Evolutionary conservation across 257 asterid species (phyloP).

Genomic region (Scutellaria baicalensis): DNA sequence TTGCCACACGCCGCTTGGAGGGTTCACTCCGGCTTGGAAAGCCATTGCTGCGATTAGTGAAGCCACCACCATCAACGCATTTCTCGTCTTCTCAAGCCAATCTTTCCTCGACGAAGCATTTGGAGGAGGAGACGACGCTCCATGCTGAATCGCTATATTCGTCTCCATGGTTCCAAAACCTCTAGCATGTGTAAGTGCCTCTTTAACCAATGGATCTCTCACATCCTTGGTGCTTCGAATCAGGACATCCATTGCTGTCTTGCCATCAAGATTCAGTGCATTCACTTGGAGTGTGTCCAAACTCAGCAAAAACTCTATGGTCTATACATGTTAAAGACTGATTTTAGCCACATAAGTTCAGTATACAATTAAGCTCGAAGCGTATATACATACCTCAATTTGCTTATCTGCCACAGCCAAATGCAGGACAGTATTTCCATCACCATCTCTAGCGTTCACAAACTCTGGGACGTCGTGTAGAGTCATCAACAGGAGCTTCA

Average conservation of each 20-base stretch:
- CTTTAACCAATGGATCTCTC: neutral
- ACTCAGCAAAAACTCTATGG: neutral
- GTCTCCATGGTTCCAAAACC: neutral
- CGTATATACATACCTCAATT: conserved; percentile 20
- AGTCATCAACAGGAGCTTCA: conserved; percentile 8
- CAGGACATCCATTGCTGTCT: conserved; percentile 6
- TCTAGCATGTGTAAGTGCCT: neutral
- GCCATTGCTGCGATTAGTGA: conserved; percentile 28
- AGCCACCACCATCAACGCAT: conserved; percentile 29
- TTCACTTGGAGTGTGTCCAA: neutral
- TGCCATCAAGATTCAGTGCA: neutral
- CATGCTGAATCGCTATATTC: neutral
- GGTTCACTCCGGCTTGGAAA: conserved; percentile 24
- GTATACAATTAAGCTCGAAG: no score
- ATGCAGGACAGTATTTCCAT: conserved; percentile 31
- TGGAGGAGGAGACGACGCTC: no score
- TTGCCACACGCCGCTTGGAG: conserved; percentile 28
- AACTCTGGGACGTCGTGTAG: neutral
- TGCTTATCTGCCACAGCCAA: conserved; percentile 30
- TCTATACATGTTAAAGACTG: neutral
- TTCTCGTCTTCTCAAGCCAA: conserved; percentile 9
- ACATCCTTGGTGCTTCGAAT: conserved; percentile 4
- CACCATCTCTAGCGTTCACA: conserved; percentile 14
- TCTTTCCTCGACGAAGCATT: neutral
- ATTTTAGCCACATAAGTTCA: no score